Conservation (phyloP, 2,329 filamentous ascomycete genomes). For the Elsinoe batatas region DNA sequence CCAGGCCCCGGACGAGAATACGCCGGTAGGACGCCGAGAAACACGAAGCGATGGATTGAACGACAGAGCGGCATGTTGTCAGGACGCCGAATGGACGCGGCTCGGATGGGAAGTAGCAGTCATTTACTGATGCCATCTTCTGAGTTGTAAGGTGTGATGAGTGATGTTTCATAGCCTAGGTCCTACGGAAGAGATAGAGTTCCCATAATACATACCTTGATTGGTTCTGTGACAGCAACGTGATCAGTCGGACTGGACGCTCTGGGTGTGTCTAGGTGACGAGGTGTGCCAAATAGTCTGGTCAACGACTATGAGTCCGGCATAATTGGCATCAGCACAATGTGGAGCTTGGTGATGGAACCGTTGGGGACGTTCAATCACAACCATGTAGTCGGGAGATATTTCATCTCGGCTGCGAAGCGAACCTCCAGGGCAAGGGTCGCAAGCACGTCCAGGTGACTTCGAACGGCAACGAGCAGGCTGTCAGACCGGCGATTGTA, state of each 20-base stretch:
- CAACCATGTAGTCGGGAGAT: neutral
- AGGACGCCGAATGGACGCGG: neutral
- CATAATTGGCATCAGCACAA: neutral
- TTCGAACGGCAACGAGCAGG: neutral
- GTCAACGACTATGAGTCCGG: neutral
- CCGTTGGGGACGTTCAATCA: neutral
- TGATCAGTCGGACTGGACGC: neutral
- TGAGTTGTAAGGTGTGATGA: neutral
- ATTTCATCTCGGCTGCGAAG: slow-evolving; percentile 9
- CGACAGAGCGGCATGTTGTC: neutral
- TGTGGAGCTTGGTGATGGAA: slow-evolving; percentile 9
- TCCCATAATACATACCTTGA: neutral
- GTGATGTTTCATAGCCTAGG: neutral
- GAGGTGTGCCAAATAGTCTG: slow-evolving; percentile 3
- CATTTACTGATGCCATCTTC: neutral
- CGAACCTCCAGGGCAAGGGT: neutral
- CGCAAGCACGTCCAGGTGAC: neutral
- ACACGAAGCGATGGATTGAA: neutral
- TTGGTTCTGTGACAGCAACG: neutral
- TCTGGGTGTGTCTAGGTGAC: neutral
- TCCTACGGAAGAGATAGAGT: neutral
- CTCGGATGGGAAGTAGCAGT: neutral
- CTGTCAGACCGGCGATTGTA: neutral
- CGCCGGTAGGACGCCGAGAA: slow-evolving; percentile 1
- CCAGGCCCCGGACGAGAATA: neutral